Conservation (phyloP, 2,329 filamentous ascomycete species). For the Onygena corvina region DNA sequence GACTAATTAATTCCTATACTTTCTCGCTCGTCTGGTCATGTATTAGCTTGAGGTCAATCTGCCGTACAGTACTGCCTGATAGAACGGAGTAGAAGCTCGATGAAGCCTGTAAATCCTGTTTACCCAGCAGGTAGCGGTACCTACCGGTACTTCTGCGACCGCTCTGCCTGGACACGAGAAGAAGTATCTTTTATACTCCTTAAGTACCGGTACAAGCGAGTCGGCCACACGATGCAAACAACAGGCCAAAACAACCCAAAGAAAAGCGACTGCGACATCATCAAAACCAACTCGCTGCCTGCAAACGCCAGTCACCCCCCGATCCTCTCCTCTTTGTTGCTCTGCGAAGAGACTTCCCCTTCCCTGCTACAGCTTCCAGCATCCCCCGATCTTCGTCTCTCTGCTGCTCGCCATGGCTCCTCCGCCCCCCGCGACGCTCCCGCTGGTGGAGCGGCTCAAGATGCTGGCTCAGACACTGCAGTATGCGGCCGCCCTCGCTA, state of each 20-base stretch:
- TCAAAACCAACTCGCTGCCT: neutral
- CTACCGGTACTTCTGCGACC: neutral
- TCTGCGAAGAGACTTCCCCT: neutral
- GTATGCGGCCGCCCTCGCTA: conserved; percentile 44
- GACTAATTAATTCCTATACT: conserved; percentile 6
- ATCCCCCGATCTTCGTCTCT: neutral
- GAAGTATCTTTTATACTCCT: neutral
- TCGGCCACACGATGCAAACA: neutral
- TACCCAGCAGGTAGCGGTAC: neutral
- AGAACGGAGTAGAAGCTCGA: neutral
- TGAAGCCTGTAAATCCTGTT: neutral
- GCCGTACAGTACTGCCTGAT: too few relatives aligned
- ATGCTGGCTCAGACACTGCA: conserved; percentile 79
- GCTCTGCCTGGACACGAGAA: too few relatives aligned
- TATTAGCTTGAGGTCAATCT: neutral
- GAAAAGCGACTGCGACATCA: too few relatives aligned
- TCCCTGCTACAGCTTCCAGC: neutral
- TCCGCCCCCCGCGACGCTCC: conserved; percentile 56
- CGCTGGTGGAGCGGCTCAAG: conserved; percentile 62
- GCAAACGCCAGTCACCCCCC: neutral
- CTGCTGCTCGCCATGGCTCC: conserved; percentile 48
- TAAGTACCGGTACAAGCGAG: neutral
- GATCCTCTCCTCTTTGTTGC: neutral
- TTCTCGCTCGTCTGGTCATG: too few relatives aligned
- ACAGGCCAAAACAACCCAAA: too few relatives aligned